Conservation (phyloP, 495 filamentous ascomycete genomes). For the Podospora comata region DNA sequence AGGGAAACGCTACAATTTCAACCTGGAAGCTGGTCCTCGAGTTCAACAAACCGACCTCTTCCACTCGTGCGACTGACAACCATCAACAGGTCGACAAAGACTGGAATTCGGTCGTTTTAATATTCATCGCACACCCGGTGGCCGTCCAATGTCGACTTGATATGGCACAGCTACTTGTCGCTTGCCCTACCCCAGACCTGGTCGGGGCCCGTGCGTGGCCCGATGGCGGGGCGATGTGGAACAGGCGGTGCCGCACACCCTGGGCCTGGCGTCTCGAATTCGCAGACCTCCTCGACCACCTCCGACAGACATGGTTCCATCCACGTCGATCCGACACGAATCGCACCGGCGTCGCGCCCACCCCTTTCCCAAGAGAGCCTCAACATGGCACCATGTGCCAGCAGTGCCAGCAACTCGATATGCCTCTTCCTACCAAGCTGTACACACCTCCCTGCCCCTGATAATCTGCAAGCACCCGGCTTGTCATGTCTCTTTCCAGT, state of each 20-base stretch:
- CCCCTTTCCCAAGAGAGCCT: not conserved
- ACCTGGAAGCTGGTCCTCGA: too few relatives aligned
- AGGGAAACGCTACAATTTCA: not conserved
- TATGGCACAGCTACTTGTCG: constrained; percentile 6
- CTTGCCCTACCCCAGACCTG: constrained; percentile 13
- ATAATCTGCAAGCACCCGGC: not conserved
- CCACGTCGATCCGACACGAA: constrained; percentile 34
- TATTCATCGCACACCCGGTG: not conserved
- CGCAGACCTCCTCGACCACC: constrained; percentile 9
- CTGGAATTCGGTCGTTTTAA: not conserved
- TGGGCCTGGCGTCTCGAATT: constrained; percentile 23
- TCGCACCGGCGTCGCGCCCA: constrained; percentile 9
- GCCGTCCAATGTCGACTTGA: not conserved
- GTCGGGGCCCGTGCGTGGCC: constrained; percentile 13
- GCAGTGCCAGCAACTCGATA: not conserved
- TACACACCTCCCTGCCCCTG: not conserved
- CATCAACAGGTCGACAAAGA: not conserved
- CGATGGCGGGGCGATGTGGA: constrained; percentile 15
- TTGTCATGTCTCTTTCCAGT: not conserved
- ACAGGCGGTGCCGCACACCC: constrained; percentile 26
- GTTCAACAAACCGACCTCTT: not conserved
- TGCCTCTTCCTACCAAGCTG: too few relatives aligned
- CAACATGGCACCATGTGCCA: not conserved
- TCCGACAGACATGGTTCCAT: constrained; percentile 33
- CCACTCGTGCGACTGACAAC: not conserved